Evolutionary conservation across 1,284 basidiomycete species (phyloP).

Genomic region (Stygiomarasmius scandens): DNA sequence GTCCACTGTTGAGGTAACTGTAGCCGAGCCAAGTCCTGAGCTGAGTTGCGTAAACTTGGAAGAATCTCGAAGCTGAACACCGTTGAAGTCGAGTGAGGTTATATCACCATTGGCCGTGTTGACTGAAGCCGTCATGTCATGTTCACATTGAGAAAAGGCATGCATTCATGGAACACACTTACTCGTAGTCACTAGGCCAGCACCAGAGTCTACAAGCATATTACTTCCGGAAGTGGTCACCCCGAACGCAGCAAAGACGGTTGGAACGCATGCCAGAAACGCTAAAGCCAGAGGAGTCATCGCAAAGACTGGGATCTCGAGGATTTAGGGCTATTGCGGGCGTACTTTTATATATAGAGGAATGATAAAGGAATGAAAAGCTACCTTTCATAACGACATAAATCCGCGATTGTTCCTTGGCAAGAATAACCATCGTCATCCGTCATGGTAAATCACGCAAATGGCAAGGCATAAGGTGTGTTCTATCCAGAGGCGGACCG

Average conservation of each 20-base stretch:
- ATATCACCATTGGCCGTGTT: conserved; percentile 47
- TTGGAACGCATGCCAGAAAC: conserved; percentile 27
- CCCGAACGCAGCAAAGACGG: conserved; percentile 45
- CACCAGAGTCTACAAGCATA: conserved; percentile 47
- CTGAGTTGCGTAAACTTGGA: conserved; percentile 48
- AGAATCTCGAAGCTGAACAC: conserved; percentile 46
- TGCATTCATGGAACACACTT: conserved; percentile 17
- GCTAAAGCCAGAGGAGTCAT: neutral
- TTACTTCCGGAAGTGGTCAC: conserved; percentile 44
- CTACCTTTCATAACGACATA: too few species aligned
- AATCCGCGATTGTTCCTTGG: too few species aligned
- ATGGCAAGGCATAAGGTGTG: too few species aligned
- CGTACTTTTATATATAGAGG: too few species aligned
- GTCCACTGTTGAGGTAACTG: conserved; percentile 40
- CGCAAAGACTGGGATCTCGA: too few species aligned
- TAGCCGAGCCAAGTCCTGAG: conserved; percentile 43
- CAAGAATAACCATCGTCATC: too few species aligned
- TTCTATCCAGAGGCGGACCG: too few species aligned
- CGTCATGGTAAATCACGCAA: too few species aligned
- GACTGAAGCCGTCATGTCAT: conserved; percentile 27
- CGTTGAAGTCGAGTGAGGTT: conserved; percentile 46
- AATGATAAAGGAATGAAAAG: too few species aligned
- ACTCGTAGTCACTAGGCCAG: conserved; percentile 49
- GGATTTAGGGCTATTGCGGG: too few species aligned
- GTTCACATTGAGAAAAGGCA: neutral